Percentiles rank a stretch among this genome's conserved stretches.
phyloP scores from a whole-genome alignment of 306 rosid genomes.

The Cajanus cajan region DNA sequence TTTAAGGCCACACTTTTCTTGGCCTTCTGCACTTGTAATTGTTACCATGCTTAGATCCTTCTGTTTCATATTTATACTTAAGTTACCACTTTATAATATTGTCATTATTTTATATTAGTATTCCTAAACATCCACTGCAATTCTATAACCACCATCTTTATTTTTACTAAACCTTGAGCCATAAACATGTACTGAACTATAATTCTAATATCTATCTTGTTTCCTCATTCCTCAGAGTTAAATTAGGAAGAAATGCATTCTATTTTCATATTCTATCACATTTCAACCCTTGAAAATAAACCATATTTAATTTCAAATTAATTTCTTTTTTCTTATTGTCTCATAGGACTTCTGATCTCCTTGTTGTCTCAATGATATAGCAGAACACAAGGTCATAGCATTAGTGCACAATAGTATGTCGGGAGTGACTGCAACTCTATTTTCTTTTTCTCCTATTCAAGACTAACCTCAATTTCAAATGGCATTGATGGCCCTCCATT shows the following conservation, averaged over 20 bases:
- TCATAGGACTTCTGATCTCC: not conserved
- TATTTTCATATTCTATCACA: not conserved
- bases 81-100: constrained; percentile 1
- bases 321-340: not conserved
- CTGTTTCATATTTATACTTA: not conserved
- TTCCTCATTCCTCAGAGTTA: not conserved
- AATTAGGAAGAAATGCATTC: not conserved
- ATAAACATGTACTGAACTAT: not conserved
- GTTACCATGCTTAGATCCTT: constrained; percentile 1
- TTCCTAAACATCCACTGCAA: not conserved
- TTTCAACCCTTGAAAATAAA: constrained; percentile 10
- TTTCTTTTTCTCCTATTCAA: constrained; percentile 4
- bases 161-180: not conserved
- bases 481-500: constrained; percentile 94
- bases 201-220: not conserved
- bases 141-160: constrained; percentile 13
- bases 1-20: constrained; percentile 15
- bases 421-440: constrained; percentile 13
- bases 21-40: constrained; percentile 13
- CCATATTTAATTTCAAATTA: not conserved
- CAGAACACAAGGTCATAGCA: not conserved
- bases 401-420: not conserved
- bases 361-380: not conserved
- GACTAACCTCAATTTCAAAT: constrained; percentile 88
- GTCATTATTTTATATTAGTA: not conserved